Percentiles rank a stretch among this genome's conserved stretches.
Conservation (phyloP, 2,329 filamentous ascomycete species). For the Pseudopyrenochaeta lycopersici region DNA sequence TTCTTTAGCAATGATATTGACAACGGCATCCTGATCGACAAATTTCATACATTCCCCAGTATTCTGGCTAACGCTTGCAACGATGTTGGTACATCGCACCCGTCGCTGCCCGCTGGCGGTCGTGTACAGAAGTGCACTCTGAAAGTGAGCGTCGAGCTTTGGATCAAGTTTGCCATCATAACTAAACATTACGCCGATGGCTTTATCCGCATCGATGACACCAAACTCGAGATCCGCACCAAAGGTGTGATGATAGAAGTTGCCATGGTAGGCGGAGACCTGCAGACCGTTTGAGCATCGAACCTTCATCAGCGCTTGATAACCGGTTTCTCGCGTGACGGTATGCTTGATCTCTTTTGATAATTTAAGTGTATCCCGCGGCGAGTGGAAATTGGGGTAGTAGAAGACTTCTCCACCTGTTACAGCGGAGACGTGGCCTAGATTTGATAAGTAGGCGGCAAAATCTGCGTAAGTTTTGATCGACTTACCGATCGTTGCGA, state of each 20-base stretch:
- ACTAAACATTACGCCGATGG: slow-evolving; percentile 87
- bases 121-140: slow-evolving; percentile 93
- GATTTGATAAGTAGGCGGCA: slow-evolving; percentile 10
- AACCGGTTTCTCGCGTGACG: slow-evolving; percentile 89
- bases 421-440: slow-evolving; percentile 82
- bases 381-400: slow-evolving; percentile 93
- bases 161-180: slow-evolving; percentile 98
- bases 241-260: slow-evolving; percentile 95
- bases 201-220: slow-evolving; percentile 91
- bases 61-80: slow-evolving; percentile 88
- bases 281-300: slow-evolving; percentile 96
- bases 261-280: slow-evolving; percentile 92
- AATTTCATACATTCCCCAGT: slow-evolving; percentile 87
- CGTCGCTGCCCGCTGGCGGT: slow-evolving; percentile 87
- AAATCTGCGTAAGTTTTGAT: not conserved
- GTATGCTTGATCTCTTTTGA: slow-evolving; percentile 86
- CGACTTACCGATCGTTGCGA: slow-evolving; percentile 82
- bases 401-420: slow-evolving; percentile 97
- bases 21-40: slow-evolving; percentile 93
- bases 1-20: slow-evolving; percentile 90
- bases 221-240: slow-evolving; percentile 95
- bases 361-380: slow-evolving; percentile 84
- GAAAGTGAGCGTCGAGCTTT: slow-evolving; percentile 97
- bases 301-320: slow-evolving; percentile 97
- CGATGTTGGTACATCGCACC: slow-evolving; percentile 91